Conservation (phyloP, 495 filamentous ascomycete species). For the Annulohypoxylon stygium region DNA sequence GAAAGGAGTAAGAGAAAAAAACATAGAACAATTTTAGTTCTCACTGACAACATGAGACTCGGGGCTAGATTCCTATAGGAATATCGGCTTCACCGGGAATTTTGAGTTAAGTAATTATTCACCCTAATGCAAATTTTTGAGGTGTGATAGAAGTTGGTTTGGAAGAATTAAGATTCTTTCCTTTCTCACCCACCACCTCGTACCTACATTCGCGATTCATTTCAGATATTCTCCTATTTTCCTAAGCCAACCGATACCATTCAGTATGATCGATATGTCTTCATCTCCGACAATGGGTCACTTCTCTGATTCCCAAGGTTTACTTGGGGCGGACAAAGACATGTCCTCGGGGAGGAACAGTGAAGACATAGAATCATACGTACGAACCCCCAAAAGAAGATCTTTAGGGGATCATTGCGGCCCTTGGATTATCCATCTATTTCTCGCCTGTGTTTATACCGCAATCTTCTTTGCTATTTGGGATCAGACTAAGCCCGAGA, state of each 20-base stretch:
- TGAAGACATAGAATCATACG: constrained; percentile 4
- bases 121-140: not conserved
- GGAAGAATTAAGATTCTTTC: not conserved
- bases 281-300: not conserved
- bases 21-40: not conserved
- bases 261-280: not conserved
- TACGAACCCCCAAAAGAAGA: not conserved
- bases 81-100: not conserved
- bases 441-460: not conserved
- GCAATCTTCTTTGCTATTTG: constrained; percentile 2
- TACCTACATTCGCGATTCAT: not conserved
- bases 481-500: not conserved
- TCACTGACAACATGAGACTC: not conserved
- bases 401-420: not conserved
- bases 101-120: not conserved
- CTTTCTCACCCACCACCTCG: not conserved
- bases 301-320: constrained; percentile 2
- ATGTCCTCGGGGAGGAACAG: not conserved
- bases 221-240: not conserved
- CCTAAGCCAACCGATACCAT: not conserved
- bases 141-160: not conserved
- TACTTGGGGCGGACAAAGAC: not conserved
- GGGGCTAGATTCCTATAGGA: not conserved
- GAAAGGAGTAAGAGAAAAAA: not conserved
- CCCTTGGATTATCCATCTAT: constrained; percentile 1